Conservation (phyloP, 805 yeast species). For the Saturnispora ahearnii region DNA sequence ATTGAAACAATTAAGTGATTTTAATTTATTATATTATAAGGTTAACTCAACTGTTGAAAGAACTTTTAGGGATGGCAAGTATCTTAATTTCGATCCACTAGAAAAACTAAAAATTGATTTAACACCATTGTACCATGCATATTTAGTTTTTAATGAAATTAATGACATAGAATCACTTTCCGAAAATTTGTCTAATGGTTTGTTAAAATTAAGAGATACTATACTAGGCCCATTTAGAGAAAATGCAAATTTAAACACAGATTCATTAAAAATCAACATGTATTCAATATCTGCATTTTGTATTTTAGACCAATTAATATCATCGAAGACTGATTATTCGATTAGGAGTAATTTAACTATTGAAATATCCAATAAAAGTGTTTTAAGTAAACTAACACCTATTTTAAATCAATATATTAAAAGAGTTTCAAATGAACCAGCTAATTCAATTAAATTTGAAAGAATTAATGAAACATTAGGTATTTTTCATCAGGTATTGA, state of each 20-base stretch:
- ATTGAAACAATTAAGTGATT: constrained; percentile 34
- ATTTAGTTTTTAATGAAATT: constrained; percentile 70
- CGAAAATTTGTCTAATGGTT: constrained; percentile 58
- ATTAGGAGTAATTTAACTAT: constrained; percentile 55
- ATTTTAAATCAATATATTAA: constrained; percentile 41
- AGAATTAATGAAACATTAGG: constrained; percentile 54
- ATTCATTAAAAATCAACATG: constrained; percentile 46
- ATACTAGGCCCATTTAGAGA: constrained; percentile 54
- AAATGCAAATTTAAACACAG: constrained; percentile 28
- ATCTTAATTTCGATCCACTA: constrained; percentile 39
- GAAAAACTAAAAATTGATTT: constrained; percentile 47
- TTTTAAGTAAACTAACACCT: constrained; percentile 50
- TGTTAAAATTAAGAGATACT: constrained; percentile 60
- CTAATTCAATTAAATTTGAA: constrained; percentile 36
- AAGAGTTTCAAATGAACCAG: constrained; percentile 32
- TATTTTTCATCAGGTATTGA: constrained; percentile 64
- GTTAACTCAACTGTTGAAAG: constrained; percentile 82
- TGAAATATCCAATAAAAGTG: constrained; percentile 68
- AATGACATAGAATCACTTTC: constrained; percentile 55
- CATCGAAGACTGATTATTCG: constrained; percentile 52
- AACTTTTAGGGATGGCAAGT: constrained; percentile 48
- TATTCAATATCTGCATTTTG: constrained; percentile 66
- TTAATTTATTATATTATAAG: constrained; percentile 45
- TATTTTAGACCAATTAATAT: constrained; percentile 62
- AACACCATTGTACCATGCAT: constrained; percentile 72